Base-by-base conservation (phyloP, 2,329 filamentous ascomycete species). In the Trichoderma harzianum region DNA sequence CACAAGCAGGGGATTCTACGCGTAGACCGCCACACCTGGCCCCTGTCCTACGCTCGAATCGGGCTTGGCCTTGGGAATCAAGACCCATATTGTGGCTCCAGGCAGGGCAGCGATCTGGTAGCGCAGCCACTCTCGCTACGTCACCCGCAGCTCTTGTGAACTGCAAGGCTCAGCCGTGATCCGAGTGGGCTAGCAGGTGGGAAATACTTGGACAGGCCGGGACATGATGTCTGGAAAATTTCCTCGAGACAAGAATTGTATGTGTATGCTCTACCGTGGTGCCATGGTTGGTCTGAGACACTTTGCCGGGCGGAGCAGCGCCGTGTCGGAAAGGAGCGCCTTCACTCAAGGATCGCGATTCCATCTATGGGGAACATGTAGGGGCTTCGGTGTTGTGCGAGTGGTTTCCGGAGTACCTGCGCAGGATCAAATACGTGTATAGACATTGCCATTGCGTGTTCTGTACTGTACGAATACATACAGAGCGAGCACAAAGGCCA, bases 61-160 rank as follows among this genome's bases (percentile, higher is more conserved):
- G 57, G 66, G 57, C 39, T 62, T 69, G 66, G 66, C 66, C 26
- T 36, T 21, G 57, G 18, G 28, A 43, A 39, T 14, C 8, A 18
- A 18, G 66, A 62, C 32, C 66, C 66, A 61, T 61, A 21, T 18
- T 60, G 61, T 71, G 68, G 60, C 61, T 66, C 53, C 69, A 65
- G 60, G 69, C 69, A 71, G 61, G 61, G 61, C 60, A 65, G 51
- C 61, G 53, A 63, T 57, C 55, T 62, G 34, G 32, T 43, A 65
- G 61, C 60, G 60, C 71, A 72, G 71, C 71, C 65, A 60, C 71
- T 57, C 47, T 63, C 47, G 72, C 72, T 72, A 73, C 72, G 72
- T 73, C 72, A 73, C 70, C 58, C 57, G 34, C 55, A 47, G 66
- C 57, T 62, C 26, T 69, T 28, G 39, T 43, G 39, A 70, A 64